Base-by-base conservation (phyloP, 106 monocot species). In the Dendrobium officinale region DNA sequence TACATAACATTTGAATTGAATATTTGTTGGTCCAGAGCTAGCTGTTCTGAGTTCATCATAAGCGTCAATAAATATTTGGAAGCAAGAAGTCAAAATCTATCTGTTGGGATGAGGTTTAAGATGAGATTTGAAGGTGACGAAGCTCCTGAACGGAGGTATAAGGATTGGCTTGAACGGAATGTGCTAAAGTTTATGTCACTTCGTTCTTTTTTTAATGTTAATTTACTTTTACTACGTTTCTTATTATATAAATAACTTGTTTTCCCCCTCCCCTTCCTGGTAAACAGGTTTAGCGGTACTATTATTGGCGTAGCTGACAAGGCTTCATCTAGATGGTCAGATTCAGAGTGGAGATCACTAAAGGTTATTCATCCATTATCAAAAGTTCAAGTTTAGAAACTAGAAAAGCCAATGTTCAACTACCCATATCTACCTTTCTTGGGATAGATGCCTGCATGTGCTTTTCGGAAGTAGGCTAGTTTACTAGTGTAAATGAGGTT, bases 121-220 rank as follows among this genome's bases (percentile, higher is more conserved):
- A 95, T 95, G 95, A 87, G 85, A 78, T 95, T 95, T 83, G 92
- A 95, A 76, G 95, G 95, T 31, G 95, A 95, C 33, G 95, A 95
- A 81, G 88, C 92, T 76, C 90, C 90, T 29, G 95, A 95, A 73
- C 87, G 86, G 37, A 37, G 37, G 37, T 37, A 37, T 37, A 37
- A 37, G 37, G 37, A 37, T 37, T 37, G 2, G 37, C 37, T 37
- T 37, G 37, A 37, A 37, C 37, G 37, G 37, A 37, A 37, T 37
- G 37, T 37, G 37, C 37, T 37, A 37, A 37, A 37, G 37, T 37
- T 37, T 37, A 37, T 37, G 64, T 26, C 64, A 6, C 22, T 64
- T 64, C 24, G 24, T 5, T 61, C 6, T 37, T 37, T 37, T 37
- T 37, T 37, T 37, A 37, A 61, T 4, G 20, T 22, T 31, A 0